phyloP scores from a whole-genome alignment of 495 filamentous ascomycete genomes.

The Aspergillus indologenus region DNA sequence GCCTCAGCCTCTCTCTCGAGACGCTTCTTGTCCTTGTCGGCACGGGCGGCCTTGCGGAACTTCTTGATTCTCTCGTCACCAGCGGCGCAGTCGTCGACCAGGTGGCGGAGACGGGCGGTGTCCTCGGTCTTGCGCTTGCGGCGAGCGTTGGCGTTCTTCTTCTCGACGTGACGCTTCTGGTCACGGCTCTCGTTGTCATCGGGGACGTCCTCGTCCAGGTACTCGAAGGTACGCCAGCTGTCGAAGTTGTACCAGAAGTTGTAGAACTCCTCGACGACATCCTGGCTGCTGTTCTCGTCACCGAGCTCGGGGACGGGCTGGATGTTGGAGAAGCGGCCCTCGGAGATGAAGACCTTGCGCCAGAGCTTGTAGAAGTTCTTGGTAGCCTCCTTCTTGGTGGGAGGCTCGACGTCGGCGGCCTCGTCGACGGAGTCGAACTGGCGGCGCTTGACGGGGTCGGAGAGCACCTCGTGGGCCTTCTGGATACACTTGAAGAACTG shows the following conservation, averaged over 20 bases:
- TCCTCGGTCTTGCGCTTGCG: conserved; percentile 99
- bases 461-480: conserved; percentile 90
- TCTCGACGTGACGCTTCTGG: conserved; percentile 96
- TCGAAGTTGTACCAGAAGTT: conserved; percentile 99
- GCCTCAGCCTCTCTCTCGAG: conserved; percentile 88
- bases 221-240: conserved; percentile 96
- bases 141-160: conserved; percentile 95
- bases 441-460: conserved; percentile 86
- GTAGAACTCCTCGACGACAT: conserved; percentile 92
- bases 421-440: conserved; percentile 98
- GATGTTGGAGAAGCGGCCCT: conserved; percentile 85
- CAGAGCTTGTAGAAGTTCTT: conserved; percentile 96
- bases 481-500: conserved; percentile 99
- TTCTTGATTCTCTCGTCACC: conserved; percentile 94
- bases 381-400: conserved; percentile 78
- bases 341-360: conserved; percentile 79
- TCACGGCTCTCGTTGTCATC: conserved; percentile 98
- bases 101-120: conserved; percentile 77
- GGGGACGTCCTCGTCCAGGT: conserved; percentile 96
- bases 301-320: conserved; percentile 84
- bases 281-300: conserved; percentile 78
- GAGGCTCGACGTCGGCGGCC: conserved; percentile 84
- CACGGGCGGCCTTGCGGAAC: conserved; percentile 87
- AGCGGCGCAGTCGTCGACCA: conserved; percentile 80
- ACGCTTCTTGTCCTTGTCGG: conserved; percentile 89